These are phyloP conservation scores for Alternaria metachromatica DNA, from an alignment of 2,329 filamentous ascomycete genomes.

Conservation along the genomic window DNA sequence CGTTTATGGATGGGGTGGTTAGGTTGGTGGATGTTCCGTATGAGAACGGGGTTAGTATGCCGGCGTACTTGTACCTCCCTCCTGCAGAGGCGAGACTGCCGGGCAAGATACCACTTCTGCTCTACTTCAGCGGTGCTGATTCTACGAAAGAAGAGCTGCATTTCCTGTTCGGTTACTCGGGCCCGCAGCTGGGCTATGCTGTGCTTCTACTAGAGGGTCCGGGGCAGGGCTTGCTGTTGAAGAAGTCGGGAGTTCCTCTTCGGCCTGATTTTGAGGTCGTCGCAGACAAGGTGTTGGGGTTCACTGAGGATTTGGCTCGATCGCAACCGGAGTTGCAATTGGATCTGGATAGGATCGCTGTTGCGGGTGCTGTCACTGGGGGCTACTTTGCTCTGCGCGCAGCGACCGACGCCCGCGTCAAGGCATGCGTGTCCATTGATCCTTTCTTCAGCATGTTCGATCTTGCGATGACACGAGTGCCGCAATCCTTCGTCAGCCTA, in stretches of 20 bases:
- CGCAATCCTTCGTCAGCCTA: slow-evolving; percentile 2
- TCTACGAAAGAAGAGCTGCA: slow-evolving; percentile 20
- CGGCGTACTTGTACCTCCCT: not conserved
- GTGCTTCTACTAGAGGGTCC: slow-evolving; percentile 57
- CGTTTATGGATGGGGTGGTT: not conserved
- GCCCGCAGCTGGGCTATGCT: slow-evolving; percentile 48
- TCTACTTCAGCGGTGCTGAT: slow-evolving; percentile 11
- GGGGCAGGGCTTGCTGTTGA: slow-evolving; percentile 52
- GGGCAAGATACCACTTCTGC: slow-evolving; percentile 2
- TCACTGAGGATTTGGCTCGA: not conserved
- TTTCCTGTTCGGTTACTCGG: slow-evolving; percentile 52
- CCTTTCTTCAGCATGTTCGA: slow-evolving; percentile 47
- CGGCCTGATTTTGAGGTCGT: slow-evolving; percentile 37
- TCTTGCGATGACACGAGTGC: slow-evolving; percentile 11
- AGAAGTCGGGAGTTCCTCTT: slow-evolving; percentile 15
- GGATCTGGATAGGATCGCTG: slow-evolving; percentile 48
- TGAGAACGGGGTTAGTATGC: not conserved
- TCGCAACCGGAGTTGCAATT: slow-evolving; percentile 29
- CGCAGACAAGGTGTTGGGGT: slow-evolving; percentile 29
- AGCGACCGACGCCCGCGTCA: slow-evolving; percentile 52
- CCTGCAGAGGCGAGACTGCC: not conserved
- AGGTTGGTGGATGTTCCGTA: not conserved
- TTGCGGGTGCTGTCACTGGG: slow-evolving; percentile 52
- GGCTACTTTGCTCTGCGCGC: slow-evolving; percentile 57
- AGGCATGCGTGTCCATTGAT: slow-evolving; percentile 53